Percentiles rank a stretch among this genome's conserved stretches.
Conservation (phyloP, 192 early-diverging fungal genomes). For the Backusella luteola region DNA sequence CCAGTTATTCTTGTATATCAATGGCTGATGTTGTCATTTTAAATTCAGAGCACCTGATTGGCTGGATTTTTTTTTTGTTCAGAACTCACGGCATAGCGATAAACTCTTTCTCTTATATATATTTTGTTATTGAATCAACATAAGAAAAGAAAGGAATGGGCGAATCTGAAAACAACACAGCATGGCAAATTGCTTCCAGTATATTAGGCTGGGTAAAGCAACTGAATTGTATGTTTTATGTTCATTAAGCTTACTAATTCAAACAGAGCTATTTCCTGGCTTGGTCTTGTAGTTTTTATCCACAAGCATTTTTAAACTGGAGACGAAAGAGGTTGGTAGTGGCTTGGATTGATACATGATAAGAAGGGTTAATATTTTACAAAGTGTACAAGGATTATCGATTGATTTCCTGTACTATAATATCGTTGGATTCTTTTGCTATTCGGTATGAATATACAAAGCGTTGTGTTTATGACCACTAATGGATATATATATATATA, state of each 20-base stretch:
- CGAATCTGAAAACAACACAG: not conserved
- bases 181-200: not conserved
- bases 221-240: not conserved
- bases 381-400: constrained; percentile 80
- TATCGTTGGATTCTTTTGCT: constrained; percentile 82
- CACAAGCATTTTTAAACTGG: constrained; percentile 79
- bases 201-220: not conserved
- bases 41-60: not conserved
- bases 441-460: constrained; percentile 47
- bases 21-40: not conserved
- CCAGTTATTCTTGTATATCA: not conserved
- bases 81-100: not conserved
- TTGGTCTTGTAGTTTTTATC: constrained; percentile 91
- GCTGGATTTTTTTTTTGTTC: not conserved
- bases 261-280: constrained; percentile 70
- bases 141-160: not conserved
- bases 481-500: no score
- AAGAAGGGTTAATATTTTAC: not conserved
- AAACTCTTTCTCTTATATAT: not conserved
- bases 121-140: not conserved
- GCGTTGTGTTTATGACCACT: not conserved
- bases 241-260: constrained; percentile 4
- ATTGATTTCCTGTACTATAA: constrained; percentile 90
- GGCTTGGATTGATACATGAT: not conserved
- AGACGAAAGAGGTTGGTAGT: constrained; percentile 55